Percentiles rank a stretch among this genome's conserved stretches.
These are phyloP conservation scores for Drosera capensis DNA, from an alignment of 148 eudicot species.

Conservation along the genomic window DNA sequence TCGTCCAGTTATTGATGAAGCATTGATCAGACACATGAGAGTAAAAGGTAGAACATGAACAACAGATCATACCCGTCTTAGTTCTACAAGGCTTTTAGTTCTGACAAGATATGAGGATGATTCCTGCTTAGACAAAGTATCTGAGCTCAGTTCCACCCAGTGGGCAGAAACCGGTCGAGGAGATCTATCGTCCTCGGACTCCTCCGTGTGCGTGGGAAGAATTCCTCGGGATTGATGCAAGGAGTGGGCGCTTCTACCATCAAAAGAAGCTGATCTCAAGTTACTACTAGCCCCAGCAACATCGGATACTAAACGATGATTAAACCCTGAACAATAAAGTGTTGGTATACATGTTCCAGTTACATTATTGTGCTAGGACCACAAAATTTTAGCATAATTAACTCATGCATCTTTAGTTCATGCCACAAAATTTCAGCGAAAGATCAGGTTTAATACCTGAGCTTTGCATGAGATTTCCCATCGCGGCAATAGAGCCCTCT, in stretches of 20 bases:
- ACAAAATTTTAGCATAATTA: conserved; percentile 33
- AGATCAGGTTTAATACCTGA: conserved; percentile 17
- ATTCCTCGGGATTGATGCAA: conserved; percentile 24
- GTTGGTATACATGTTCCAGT: conserved; percentile 10
- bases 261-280: conserved; percentile 32
- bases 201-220: conserved; percentile 79
- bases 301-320: conserved; percentile 5
- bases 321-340: conserved; percentile 29
- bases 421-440: conserved; percentile 12
- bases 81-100: conserved; percentile 29
- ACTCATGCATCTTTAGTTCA: conserved; percentile 20
- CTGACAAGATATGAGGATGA: conserved; percentile 19
- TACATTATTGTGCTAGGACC: conserved; percentile 20
- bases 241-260: conserved; percentile 36
- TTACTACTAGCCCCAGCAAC: conserved; percentile 13
- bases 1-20: not conserved
- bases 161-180: conserved; percentile 32
- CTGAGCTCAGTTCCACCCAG: conserved; percentile 18
- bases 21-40: not conserved
- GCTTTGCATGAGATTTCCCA: conserved; percentile 39
- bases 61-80: conserved; percentile 32
- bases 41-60: not conserved
- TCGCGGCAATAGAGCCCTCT: conserved; percentile 70
- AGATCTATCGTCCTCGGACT: conserved; percentile 66
- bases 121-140: conserved; percentile 17